Percentiles rank a stretch among this genome's conserved stretches.
These are phyloP conservation scores for Sarcodon sp. DNA, from an alignment of 768 basidiomycete genomes.

Conservation along the genomic window DNA sequence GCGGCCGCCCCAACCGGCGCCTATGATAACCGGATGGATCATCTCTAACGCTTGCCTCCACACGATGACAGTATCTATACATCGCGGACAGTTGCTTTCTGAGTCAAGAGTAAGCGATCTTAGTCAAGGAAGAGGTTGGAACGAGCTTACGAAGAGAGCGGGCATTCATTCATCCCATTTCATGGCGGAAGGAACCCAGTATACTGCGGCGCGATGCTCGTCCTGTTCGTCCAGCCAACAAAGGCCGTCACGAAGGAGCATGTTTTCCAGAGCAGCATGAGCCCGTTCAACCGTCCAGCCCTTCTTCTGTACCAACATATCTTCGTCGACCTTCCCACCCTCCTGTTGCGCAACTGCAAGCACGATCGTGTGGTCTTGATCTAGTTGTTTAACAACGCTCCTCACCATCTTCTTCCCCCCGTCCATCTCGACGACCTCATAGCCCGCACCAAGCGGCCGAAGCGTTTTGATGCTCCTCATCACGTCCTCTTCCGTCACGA, in stretches of 20 bases:
- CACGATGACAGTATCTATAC: no score
- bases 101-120: no score
- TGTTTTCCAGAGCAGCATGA: constrained; percentile 71
- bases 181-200: constrained; percentile 87
- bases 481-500: constrained; percentile 79
- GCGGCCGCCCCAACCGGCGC: no score
- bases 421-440: constrained; percentile 70
- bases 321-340: constrained; percentile 60
- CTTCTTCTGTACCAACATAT: constrained; percentile 39
- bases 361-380: constrained; percentile 78
- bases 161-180: constrained; percentile 54
- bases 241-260: constrained; percentile 80
- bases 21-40: no score
- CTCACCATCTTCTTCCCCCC: constrained; percentile 66
- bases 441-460: constrained; percentile 83
- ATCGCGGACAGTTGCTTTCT: no score
- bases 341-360: constrained; percentile 59
- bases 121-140: no score
- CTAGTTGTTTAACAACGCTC: constrained; percentile 82
- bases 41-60: no score
- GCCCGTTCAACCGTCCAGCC: constrained; percentile 78
- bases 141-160: not conserved
- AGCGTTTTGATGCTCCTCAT: constrained; percentile 75
- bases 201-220: constrained; percentile 45
- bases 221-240: constrained; percentile 96